Evolutionary conservation across 768 basidiomycete genomes (phyloP).

Genomic region (Daedaleopsis nitida): DNA sequence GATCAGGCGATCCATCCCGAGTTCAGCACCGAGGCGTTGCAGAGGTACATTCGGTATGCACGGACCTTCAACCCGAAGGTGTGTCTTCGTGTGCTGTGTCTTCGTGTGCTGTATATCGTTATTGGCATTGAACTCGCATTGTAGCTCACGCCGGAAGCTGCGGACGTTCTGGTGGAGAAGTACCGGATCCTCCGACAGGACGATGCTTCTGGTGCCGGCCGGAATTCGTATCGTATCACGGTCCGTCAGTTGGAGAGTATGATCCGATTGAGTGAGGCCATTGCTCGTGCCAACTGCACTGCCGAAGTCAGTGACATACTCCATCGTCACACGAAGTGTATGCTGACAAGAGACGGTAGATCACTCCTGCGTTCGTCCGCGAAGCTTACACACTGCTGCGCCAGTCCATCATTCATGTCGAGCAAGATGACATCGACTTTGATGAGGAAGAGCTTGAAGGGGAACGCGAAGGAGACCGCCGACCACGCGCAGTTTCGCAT

Average conservation of each 20-base stretch:
- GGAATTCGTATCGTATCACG: slow-evolving; percentile 95
- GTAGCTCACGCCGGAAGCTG: slow-evolving; percentile 90
- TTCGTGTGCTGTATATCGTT: background rate
- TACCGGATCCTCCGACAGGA: slow-evolving; percentile 92
- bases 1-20: slow-evolving; percentile 95
- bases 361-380: slow-evolving; percentile 90
- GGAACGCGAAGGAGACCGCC: slow-evolving; percentile 46
- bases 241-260: slow-evolving; percentile 98
- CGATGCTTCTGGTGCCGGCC: slow-evolving; percentile 83
- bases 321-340: background rate
- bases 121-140: background rate
- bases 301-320: slow-evolving; percentile 62
- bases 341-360: slow-evolving; percentile 46
- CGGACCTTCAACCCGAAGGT: slow-evolving; percentile 98
- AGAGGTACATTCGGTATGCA: slow-evolving; percentile 96
- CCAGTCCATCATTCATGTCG: slow-evolving; percentile 98
- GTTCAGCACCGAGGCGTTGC: slow-evolving; percentile 95
- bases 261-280: slow-evolving; percentile 97
- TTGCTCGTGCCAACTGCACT: slow-evolving; percentile 95
- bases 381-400: slow-evolving; percentile 93
- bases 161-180: slow-evolving; percentile 92
- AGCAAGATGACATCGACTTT: slow-evolving; percentile 97
- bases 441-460: slow-evolving; percentile 84
- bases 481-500: slow-evolving; percentile 31
- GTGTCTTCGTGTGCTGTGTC: slow-evolving; percentile 17